phyloP scores from a whole-genome alignment of 176 grass and related monocot species.

The Eremochloa ophiuroides region DNA sequence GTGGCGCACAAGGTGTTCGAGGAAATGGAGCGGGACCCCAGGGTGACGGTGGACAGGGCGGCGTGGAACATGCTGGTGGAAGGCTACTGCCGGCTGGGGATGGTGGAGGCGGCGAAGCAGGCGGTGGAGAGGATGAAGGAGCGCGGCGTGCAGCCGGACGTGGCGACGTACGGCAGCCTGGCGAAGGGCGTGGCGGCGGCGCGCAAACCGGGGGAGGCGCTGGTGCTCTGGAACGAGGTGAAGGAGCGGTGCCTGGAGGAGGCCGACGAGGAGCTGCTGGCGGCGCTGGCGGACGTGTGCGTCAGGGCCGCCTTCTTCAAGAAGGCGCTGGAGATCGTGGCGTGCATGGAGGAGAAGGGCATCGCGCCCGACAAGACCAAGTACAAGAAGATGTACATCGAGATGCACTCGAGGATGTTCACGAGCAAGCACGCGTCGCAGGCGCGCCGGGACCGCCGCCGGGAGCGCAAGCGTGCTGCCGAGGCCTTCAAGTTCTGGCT shows the following conservation, averaged over 20 bases:
- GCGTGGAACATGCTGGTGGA: conserved; percentile 95
- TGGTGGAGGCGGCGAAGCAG: conserved; percentile 60
- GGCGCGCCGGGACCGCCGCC: conserved; percentile 65
- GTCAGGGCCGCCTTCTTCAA: conserved; percentile 79
- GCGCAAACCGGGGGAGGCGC: conserved; percentile 73
- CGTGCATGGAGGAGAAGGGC: conserved; percentile 91
- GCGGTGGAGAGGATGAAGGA: conserved; percentile 70
- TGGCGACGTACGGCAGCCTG: conserved; percentile 74
- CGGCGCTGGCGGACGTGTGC: conserved; percentile 78
- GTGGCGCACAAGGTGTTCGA: conserved; percentile 80
- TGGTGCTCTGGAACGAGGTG: conserved; percentile 87
- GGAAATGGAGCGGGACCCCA: conserved; percentile 71
- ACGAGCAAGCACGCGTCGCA: conserved; percentile 90
- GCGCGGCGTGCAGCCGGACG: conserved; percentile 45
- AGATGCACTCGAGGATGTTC: conserved; percentile 94
- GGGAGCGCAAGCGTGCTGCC: conserved; percentile 62
- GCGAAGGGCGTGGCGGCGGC: conserved; percentile 63
- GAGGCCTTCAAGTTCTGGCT: conserved; percentile 99
- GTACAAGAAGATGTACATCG: conserved; percentile 91
- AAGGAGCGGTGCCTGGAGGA: conserved; percentile 54
- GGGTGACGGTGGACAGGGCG: conserved; percentile 61
- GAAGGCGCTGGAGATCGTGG: conserved; percentile 96
- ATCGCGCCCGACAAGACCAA: conserved; percentile 84
- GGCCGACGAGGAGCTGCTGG: conserved; percentile 70
- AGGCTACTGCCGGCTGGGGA: conserved; percentile 61